Evolutionary conservation across 1,284 basidiomycete species (phyloP), one percentile per base, ranked within the genome.

Genomic region (Earliella scabrosa): DNA sequence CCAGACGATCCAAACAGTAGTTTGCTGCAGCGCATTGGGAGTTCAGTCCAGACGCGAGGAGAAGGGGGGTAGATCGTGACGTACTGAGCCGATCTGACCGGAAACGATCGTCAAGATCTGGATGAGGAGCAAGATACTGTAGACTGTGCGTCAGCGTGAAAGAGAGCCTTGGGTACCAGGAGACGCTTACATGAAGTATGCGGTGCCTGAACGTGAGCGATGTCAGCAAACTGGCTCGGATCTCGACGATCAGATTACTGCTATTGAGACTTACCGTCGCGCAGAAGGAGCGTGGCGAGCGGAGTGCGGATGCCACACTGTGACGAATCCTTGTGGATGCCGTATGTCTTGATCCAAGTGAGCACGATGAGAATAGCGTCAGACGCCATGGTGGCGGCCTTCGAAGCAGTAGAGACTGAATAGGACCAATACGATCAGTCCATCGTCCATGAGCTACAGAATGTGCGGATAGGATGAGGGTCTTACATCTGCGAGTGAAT

Each of bases 201-300:
- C 46, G n/a, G 46, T 48, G 13, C 46, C 46, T 48, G 34, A n/a
- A n/a, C n/a, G n/a, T n/a, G n/a, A n/a, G n/a, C n/a, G n/a, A n/a
- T n/a, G n/a, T n/a, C n/a, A n/a, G n/a, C n/a, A n/a, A n/a, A n/a
- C n/a, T n/a, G n/a, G n/a, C n/a, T n/a, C n/a, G n/a, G n/a, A n/a
- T n/a, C n/a, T n/a, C n/a, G n/a, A n/a, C n/a, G n/a, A n/a, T n/a
- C n/a, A n/a, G n/a, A n/a, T n/a, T n/a, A n/a, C n/a, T n/a, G n/a
- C n/a, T n/a, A n/a, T n/a, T n/a, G n/a, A 26, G 21, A 41, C 52
- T 2, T 11, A 50, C 53, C 53, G 26, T 55, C 53, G 6, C 45
- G 53, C 11, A 55, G 40, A n/a, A 55, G 43, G 4, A 45, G 32
- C 6, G 47, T 50, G 1, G 48, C 41, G 1, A 55, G 32, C 9